These are phyloP conservation scores for Dryadomyces quercivorus DNA, from an alignment of 2,329 filamentous ascomycete genomes.

Conservation along the genomic window DNA sequence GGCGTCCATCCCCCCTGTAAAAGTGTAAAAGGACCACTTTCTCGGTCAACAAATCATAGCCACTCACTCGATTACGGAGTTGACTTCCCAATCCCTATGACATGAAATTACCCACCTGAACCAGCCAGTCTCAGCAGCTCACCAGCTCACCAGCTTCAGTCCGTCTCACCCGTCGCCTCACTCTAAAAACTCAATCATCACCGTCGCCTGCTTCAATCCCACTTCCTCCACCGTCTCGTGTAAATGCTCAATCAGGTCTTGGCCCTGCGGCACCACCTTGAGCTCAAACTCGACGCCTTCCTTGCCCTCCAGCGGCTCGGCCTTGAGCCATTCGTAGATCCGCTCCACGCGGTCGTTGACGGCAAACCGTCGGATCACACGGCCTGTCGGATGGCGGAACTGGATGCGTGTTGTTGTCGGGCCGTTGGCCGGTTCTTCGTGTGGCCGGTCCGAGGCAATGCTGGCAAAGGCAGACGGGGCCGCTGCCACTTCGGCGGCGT, in stretches of 20 bases:
- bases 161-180: neutral
- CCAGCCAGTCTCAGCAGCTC: no score
- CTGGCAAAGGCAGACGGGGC: conserved; percentile 43
- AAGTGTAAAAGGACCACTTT: no score
- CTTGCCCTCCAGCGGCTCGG: conserved; percentile 70
- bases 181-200: conserved; percentile 87
- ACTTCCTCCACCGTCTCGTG: conserved; percentile 67
- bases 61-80: no score
- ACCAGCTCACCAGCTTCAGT: no score
- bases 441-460: conserved; percentile 62
- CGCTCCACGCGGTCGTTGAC: conserved; percentile 64
- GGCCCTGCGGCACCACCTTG: conserved; percentile 64
- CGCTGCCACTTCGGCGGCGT: conserved; percentile 10
- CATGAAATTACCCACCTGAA: no score
- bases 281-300: conserved; percentile 73
- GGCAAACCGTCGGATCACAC: conserved; percentile 77
- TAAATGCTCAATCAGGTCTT: conserved; percentile 67
- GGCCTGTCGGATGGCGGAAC: conserved; percentile 73
- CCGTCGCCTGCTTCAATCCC: conserved; percentile 80
- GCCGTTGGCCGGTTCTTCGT: conserved; percentile 59
- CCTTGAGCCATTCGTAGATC: conserved; percentile 95
- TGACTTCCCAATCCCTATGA: no score
- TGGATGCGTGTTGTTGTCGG: conserved; percentile 76
- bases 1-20: no score
- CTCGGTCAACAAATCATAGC: no score